Evolutionary conservation across 352 stramenopile species (phyloP).

Genomic region (Plasmopara muralis): DNA sequence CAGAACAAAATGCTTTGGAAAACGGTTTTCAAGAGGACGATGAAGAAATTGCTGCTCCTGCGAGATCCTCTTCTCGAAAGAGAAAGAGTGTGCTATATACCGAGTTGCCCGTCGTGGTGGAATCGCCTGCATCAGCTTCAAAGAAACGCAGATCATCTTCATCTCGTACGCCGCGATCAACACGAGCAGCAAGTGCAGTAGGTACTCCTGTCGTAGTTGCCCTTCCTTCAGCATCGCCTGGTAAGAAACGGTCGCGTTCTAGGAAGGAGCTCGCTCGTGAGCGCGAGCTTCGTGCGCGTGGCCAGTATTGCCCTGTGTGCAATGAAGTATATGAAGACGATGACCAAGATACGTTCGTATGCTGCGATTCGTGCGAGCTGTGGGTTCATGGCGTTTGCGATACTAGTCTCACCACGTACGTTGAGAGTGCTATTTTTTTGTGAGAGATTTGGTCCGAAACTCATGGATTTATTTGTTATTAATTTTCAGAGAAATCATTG

Average conservation of each 20-base stretch:
- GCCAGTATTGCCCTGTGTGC: constrained; percentile 85
- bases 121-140: constrained; percentile 17
- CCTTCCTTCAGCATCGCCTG: constrained; percentile 7
- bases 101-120: constrained; percentile 12
- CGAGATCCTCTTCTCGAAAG: constrained; percentile 24
- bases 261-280: constrained; percentile 72
- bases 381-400: constrained; percentile 81
- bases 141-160: constrained; percentile 30
- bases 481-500: constrained; percentile 35
- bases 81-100: constrained; percentile 23
- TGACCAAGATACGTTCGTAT: constrained; percentile 80
- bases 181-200: constrained; percentile 11
- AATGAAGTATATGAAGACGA: constrained; percentile 82
- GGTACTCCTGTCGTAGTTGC: constrained; percentile 13
- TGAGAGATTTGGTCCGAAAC: not conserved
- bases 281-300: constrained; percentile 62
- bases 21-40: constrained; percentile 8
- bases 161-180: constrained; percentile 15
- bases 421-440: constrained; percentile 3
- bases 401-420: constrained; percentile 55
- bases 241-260: constrained; percentile 43
- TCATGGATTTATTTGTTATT: constrained; percentile 11
- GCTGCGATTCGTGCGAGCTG: constrained; percentile 85
- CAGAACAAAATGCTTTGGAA: constrained; percentile 12
- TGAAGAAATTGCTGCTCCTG: constrained; percentile 5